Conservation (phyloP, 441 rosid genomes). For the Pelargonium citronellum region DNA sequence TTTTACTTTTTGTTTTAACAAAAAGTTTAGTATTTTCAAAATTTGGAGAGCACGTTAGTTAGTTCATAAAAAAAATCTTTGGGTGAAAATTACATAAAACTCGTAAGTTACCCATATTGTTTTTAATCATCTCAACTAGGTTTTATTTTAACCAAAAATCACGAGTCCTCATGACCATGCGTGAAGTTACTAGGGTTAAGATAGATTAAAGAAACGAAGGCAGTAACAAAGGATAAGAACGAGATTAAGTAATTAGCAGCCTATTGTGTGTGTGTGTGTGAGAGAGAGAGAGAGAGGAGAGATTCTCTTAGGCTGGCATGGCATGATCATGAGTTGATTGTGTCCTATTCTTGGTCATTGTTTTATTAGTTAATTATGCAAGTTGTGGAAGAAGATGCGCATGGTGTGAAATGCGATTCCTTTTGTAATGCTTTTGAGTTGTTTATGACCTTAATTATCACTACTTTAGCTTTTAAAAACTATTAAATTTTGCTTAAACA, state of each 20-base stretch:
- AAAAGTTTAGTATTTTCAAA: too few relatives aligned
- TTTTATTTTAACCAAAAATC: too few relatives aligned
- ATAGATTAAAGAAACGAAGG: not conserved
- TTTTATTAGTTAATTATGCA: conserved; percentile 13
- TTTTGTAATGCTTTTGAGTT: too few relatives aligned
- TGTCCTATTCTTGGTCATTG: conserved; percentile 19
- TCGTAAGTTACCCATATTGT: too few relatives aligned
- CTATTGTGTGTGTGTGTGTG: not conserved
- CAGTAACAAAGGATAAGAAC: not conserved
- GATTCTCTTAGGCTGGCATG: not conserved
- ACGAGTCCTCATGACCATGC: too few relatives aligned
- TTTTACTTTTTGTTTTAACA: too few relatives aligned
- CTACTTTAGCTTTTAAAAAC: conserved; percentile 15
- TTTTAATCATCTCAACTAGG: too few relatives aligned
- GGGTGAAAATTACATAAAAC: too few relatives aligned
- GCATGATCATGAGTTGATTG: conserved; percentile 18
- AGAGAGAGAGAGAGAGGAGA: not conserved
- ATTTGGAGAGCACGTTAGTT: too few relatives aligned
- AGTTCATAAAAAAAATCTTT: too few relatives aligned
- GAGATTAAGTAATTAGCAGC: not conserved
- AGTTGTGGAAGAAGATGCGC: conserved; percentile 31
- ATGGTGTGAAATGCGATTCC: conserved; percentile 34
- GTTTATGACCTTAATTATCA: conserved; percentile 22
- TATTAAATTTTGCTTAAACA: conserved; percentile 15
- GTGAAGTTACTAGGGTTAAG: not conserved